phyloP scores from a whole-genome alignment of 371 early-diverging fungal species.

The Mucor circinelloides region DNA sequence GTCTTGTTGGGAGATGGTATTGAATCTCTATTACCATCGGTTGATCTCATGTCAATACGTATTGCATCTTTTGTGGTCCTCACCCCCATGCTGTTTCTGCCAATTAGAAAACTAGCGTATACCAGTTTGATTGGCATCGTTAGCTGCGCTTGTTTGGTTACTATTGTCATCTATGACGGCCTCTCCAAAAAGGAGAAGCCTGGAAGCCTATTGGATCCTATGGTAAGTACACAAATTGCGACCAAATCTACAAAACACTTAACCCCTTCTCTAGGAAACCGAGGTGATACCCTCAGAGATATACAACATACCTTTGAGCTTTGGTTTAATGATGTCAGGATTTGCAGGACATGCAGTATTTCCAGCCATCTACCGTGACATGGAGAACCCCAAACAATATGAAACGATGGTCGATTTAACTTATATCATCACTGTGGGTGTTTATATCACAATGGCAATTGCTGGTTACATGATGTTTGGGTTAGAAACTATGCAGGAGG shows the following conservation, averaged over 20 bases:
- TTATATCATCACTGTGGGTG: constrained; percentile 29
- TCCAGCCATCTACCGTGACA: constrained; percentile 52
- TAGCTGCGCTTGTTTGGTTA: constrained; percentile 36
- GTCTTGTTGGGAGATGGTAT: constrained; percentile 42
- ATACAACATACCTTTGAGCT: constrained; percentile 35
- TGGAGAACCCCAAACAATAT: constrained; percentile 47
- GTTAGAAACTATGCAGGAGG: constrained; percentile 56
- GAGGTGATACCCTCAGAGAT: constrained; percentile 37
- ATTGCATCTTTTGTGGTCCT: constrained; percentile 14
- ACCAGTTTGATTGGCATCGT: constrained; percentile 54
- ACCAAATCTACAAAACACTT: constrained; percentile 13
- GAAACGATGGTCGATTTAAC: constrained; percentile 44
- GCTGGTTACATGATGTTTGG: constrained; percentile 82
- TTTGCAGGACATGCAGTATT: constrained; percentile 54
- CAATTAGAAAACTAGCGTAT: constrained; percentile 45
- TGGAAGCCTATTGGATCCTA: constrained; percentile 60
- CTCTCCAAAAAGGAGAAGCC: constrained; percentile 46
- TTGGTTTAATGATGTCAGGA: constrained; percentile 51
- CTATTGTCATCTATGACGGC: constrained; percentile 52
- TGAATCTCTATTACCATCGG: constrained; percentile 28
- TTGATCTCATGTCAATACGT: constrained; percentile 13
- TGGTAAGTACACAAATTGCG: constrained; percentile 24
- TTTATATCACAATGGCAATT: constrained; percentile 37
- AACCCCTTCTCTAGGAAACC: constrained; percentile 32
- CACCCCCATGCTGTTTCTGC: constrained; percentile 36